phyloP scores from a whole-genome alignment of 2,329 filamentous ascomycete species.

The Pseudogymnoascus verrucosus region DNA sequence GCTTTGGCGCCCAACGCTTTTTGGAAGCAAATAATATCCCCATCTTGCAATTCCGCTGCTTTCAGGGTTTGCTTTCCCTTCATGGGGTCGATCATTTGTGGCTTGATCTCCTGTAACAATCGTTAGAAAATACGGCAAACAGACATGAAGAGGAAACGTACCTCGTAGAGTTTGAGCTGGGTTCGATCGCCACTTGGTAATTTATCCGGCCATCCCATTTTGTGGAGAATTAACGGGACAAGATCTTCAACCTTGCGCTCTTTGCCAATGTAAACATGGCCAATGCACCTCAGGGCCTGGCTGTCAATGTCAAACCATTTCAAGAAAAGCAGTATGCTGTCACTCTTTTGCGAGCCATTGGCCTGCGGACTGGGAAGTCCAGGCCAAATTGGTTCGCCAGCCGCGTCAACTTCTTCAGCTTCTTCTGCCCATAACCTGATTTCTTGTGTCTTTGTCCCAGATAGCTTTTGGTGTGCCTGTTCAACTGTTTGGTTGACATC shows the following conservation, averaged over 20 bases:
- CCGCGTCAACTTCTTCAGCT: constrained; percentile 54
- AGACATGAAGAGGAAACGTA: constrained; percentile 26
- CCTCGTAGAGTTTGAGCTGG: constrained; percentile 68
- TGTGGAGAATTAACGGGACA: constrained; percentile 64
- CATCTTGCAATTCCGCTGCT: constrained; percentile 90
- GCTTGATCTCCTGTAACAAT: constrained; percentile 71
- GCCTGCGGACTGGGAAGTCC: constrained; percentile 51
- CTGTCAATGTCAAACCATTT: constrained; percentile 80
- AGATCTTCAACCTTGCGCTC: constrained; percentile 84
- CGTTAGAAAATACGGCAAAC: constrained; percentile 17
- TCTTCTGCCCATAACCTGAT: constrained; percentile 85
- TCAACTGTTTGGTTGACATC: constrained; percentile 71
- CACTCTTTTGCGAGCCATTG: constrained; percentile 48
- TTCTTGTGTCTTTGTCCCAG: constrained; percentile 56
- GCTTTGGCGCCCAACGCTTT: constrained; percentile 44
- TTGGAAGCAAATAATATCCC: constrained; percentile 95
- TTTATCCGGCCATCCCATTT: constrained; percentile 80
- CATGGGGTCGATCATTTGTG: constrained; percentile 90
- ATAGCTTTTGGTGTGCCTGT: constrained; percentile 59
- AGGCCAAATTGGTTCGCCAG: constrained; percentile 67
- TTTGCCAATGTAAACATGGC: constrained; percentile 80
- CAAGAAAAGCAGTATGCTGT: constrained; percentile 74
- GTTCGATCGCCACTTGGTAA: constrained; percentile 54
- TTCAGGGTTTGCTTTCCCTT: constrained; percentile 86
- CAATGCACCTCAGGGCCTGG: constrained; percentile 68